Base-by-base conservation (phyloP, 2,329 filamentous ascomycete species). In the Xylariaceae sp. region DNA sequence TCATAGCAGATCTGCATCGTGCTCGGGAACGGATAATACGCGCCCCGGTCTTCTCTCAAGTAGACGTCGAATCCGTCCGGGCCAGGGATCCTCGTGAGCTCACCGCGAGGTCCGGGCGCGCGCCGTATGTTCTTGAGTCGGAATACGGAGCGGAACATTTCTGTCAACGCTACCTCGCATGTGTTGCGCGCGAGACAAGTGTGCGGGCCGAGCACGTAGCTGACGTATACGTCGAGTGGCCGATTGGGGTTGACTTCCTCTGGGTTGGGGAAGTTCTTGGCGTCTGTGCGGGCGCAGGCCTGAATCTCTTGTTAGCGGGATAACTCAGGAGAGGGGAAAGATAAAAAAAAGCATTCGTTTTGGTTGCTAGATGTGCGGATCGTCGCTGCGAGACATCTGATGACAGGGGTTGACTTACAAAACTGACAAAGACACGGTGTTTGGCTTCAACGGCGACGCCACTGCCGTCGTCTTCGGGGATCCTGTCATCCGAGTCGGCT, bases 121-220 rank as follows among this genome's bases (percentile, higher is more conserved):
- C 83, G 76, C 4, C 83, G 73, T 8, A 91, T 67, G 51, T 83
- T 83, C 61, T 80, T 76, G 61, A 83, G 73, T 55, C 76, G 73
- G 63, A 86, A 87, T 1, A 89, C 71, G 0, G 80, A 79, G 47
- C 86, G 80, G 68, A 90, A 80, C 75, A 89, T 85, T 60, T 85
- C 80, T 0, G 81, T 80, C 55, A 91, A 71, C 0, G 83, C 85
- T 1, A 83, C 74, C 58, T 83, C 76, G 65, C 77, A 82, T 9
- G 80, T 77, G 12, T 84, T 79, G 30, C 76, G 75, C 1, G 85
- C 86, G 0, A 89, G 74, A 56, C 80, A 84, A 2, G 79, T 73
- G 63, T 88, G 81, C 3, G 84, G 77, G 0, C 85, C 86, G 0
- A 78, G 73, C 9, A 81, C 81, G 60, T 85, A 84, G 67, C 83